Percentiles rank a stretch among this genome's conserved stretches.
Conservation (phyloP, 1,284 basidiomycete species). For the Ceratobasidium sp. region DNA sequence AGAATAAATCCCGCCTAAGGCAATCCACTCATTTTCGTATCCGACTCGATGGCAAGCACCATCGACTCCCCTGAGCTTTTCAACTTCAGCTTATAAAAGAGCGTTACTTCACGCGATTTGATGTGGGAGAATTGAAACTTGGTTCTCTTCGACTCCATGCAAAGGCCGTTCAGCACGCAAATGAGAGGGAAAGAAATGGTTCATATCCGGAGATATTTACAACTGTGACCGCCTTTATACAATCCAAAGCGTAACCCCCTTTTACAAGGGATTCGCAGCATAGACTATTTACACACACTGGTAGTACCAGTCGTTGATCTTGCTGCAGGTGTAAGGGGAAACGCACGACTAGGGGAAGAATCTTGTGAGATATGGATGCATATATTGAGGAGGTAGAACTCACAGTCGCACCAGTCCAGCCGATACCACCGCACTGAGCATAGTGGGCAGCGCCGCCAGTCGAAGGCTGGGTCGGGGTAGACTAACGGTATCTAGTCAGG, state of each 20-base stretch:
- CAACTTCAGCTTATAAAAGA: too few species aligned
- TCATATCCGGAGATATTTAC: background rate
- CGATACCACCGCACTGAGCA: constrained; percentile 37
- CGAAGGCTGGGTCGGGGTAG: constrained; percentile 19
- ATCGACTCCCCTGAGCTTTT: too few species aligned
- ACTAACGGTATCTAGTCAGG: background rate
- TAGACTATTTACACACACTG: constrained; percentile 20
- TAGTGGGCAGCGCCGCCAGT: constrained; percentile 20
- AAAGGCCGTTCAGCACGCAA: too few species aligned
- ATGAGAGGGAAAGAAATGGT: background rate
- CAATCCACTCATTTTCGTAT: too few species aligned
- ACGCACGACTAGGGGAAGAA: constrained; percentile 6
- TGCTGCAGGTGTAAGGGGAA: constrained; percentile 34
- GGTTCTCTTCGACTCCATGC: too few species aligned
- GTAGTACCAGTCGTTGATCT: constrained; percentile 30
- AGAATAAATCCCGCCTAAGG: too few species aligned
- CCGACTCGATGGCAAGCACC: too few species aligned
- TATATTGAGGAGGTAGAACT: background rate
- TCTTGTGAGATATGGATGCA: background rate
- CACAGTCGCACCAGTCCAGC: constrained; percentile 34
- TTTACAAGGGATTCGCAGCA: background rate
- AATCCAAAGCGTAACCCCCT: background rate
- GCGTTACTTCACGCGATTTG: too few species aligned
- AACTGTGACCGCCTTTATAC: background rate
- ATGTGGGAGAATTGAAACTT: too few species aligned